A percentile compares a stretch with the other conserved stretches of the same genome.
phyloP scores from a whole-genome alignment of 2,329 filamentous ascomycete genomes.

The Neopestalotiopsis rosae region DNA sequence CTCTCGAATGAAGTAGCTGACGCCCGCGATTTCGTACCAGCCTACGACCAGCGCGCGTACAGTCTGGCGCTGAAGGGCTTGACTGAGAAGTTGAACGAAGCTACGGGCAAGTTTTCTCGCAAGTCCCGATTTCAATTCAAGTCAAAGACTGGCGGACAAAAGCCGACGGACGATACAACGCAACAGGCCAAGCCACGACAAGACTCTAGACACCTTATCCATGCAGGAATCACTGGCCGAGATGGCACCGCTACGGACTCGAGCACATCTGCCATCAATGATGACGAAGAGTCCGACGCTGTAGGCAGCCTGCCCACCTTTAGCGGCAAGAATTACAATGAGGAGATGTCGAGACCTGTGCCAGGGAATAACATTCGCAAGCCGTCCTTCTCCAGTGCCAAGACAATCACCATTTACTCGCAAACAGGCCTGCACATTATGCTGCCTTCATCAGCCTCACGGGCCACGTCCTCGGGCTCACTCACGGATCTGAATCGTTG shows the following conservation, averaged over 20 bases:
- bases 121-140: conserved; percentile 88
- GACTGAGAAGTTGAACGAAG: conserved; percentile 77
- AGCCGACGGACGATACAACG: conserved; percentile 29
- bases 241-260: not conserved
- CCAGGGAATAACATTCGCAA: conserved; percentile 49
- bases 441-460: conserved; percentile 72
- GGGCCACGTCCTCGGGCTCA: conserved; percentile 75
- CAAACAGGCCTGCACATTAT: conserved; percentile 77
- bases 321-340: conserved; percentile 55
- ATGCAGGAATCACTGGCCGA: not conserved
- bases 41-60: conserved; percentile 89
- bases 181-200: not conserved
- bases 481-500: conserved; percentile 73
- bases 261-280: conserved; percentile 15
- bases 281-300: conserved; percentile 37
- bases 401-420: conserved; percentile 68
- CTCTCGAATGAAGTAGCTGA: conserved; percentile 87
- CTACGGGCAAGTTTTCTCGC: conserved; percentile 70
- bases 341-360: conserved; percentile 52
- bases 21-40: conserved; percentile 79
- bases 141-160: conserved; percentile 49
- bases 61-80: conserved; percentile 82
- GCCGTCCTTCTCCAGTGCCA: conserved; percentile 67
- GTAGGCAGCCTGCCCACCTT: conserved; percentile 42
- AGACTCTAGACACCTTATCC: not conserved